These are phyloP conservation scores for Claviceps sp. DNA, from an alignment of 2,329 filamentous ascomycete genomes.

Conservation along the genomic window DNA sequence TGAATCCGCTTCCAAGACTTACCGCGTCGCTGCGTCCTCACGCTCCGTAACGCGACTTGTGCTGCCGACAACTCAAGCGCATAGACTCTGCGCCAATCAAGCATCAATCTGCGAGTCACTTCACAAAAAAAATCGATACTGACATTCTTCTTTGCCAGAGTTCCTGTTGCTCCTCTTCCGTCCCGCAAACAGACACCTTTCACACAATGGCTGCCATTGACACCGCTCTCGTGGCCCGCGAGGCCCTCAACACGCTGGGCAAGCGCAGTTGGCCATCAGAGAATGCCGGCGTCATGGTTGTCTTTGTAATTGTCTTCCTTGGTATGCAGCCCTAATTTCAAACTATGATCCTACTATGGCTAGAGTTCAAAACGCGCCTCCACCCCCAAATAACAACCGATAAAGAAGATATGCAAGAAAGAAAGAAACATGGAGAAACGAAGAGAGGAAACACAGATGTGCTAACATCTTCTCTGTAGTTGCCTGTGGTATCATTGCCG, in stretches of 20 bases:
- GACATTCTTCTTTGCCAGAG: not conserved
- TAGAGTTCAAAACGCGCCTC: too few species aligned
- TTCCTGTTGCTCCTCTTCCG: not conserved
- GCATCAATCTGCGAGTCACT: not conserved
- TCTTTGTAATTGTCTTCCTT: conserved; percentile 29
- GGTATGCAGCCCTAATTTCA: conserved; percentile 15
- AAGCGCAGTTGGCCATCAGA: conserved; percentile 29
- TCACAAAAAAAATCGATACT: not conserved
- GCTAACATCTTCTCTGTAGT: conserved; percentile 15
- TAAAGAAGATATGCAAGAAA: not conserved
- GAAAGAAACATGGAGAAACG: not conserved
- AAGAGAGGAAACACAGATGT: too few species aligned
- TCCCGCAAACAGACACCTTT: not conserved
- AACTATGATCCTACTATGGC: too few species aligned
- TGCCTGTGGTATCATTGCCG: conserved; percentile 16
- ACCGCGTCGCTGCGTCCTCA: not conserved
- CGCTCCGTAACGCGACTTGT: not conserved
- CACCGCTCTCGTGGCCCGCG: conserved; percentile 22
- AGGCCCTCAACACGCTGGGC: conserved; percentile 17
- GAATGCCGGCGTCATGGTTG: conserved; percentile 28
- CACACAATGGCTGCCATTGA: conserved; percentile 28
- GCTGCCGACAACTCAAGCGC: not conserved
- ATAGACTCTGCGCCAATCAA: not conserved
- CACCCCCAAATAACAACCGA: too few species aligned
- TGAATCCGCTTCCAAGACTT: too few species aligned